Conservation (phyloP, 2,329 filamentous ascomycete genomes). For the Graphium sp. region DNA sequence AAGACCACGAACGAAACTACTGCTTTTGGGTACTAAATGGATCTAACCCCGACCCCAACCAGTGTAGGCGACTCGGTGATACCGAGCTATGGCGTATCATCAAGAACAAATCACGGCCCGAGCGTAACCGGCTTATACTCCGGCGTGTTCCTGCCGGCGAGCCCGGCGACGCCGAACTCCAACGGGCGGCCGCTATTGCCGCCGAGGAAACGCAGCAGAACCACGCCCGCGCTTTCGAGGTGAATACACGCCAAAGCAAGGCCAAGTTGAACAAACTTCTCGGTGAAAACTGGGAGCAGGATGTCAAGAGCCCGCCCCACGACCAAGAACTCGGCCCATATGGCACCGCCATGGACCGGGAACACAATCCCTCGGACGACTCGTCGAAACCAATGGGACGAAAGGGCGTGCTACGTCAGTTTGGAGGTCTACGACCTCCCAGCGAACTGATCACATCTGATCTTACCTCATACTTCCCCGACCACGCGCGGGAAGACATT, state of each 20-base stretch:
- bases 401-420: conserved; percentile 52
- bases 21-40: conserved; percentile 92
- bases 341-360: conserved; percentile 30
- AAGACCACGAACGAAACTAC: conserved; percentile 86
- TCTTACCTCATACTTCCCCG: conserved; percentile 91
- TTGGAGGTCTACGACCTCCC: conserved; percentile 82
- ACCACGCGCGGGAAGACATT: conserved; percentile 85
- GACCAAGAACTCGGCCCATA: conserved; percentile 4
- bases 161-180: conserved; percentile 72
- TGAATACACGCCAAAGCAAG: conserved; percentile 60
- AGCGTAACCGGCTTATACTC: conserved; percentile 80
- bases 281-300: conserved; percentile 69
- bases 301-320: conserved; percentile 46
- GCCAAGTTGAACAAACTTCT: conserved; percentile 79
- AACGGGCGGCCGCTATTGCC: conserved; percentile 76
- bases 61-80: conserved; percentile 71
- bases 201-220: conserved; percentile 69
- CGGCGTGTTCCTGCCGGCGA: conserved; percentile 85
- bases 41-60: conserved; percentile 62
- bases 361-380: conserved; percentile 35
- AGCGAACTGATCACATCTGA: conserved; percentile 97
- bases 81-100: conserved; percentile 83
- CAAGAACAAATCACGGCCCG: conserved; percentile 67
- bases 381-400: conserved; percentile 22
- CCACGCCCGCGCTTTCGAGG: conserved; percentile 45